A percentile compares a stretch with the other conserved stretches of the same genome.
Evolutionary conservation across 805 yeast genomes (phyloP).

Genomic region (Starmerella vitae): DNA sequence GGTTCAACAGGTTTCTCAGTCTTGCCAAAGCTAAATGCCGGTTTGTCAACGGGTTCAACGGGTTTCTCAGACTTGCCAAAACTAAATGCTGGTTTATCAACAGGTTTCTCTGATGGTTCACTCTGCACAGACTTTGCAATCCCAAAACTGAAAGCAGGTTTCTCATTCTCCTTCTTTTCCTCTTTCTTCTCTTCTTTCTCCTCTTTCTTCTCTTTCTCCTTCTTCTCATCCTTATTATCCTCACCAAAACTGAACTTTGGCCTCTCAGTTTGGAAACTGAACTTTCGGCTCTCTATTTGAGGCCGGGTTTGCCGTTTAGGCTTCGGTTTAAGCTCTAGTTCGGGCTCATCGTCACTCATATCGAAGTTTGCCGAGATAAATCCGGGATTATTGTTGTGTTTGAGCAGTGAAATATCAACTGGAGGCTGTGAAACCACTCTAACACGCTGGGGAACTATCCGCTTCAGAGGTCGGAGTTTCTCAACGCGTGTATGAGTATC

Average conservation of each 20-base stretch:
- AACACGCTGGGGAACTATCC: neutral
- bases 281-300: conserved; percentile 10
- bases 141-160: conserved; percentile 6
- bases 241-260: neutral
- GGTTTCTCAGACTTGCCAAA: neutral
- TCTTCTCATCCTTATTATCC: neutral
- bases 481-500: neutral
- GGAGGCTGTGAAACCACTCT: conserved; percentile 5
- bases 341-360: conserved; percentile 23
- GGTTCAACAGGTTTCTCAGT: neutral
- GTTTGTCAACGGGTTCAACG: conserved; percentile 7
- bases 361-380: conserved; percentile 27
- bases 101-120: conserved; percentile 1
- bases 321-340: conserved; percentile 1
- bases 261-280: no score
- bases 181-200: neutral
- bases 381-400: conserved; percentile 25
- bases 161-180: neutral
- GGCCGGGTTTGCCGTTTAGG: conserved; percentile 2
- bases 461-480: neutral
- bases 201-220: neutral
- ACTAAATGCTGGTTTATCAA: neutral
- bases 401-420: conserved; percentile 12
- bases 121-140: neutral
- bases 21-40: conserved; percentile 5